Evolutionary conservation across 306 rosid genomes (phyloP).

Genomic region (Gastrolobium villosum): DNA sequence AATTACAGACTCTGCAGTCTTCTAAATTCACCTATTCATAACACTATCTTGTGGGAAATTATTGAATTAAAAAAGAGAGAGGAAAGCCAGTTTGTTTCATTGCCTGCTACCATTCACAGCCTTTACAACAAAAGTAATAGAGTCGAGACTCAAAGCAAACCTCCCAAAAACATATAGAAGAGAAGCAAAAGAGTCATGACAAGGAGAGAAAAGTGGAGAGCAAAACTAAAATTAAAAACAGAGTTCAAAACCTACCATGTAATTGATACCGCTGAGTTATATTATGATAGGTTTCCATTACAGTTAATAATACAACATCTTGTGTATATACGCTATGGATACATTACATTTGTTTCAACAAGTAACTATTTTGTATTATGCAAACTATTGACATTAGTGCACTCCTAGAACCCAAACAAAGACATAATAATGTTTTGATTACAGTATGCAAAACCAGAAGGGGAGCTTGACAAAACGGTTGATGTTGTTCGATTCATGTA

Average conservation of each 20-base stretch:
- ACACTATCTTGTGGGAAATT: background rate
- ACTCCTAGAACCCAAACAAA: background rate
- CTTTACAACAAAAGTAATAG: background rate
- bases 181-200: background rate
- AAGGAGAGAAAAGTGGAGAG: conserved; percentile 19
- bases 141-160: background rate
- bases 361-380: conserved; percentile 6
- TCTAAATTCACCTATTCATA: conserved; percentile 21
- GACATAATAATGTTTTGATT: background rate
- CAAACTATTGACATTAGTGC: background rate
- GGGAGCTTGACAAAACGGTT: no score
- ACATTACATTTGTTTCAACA: conserved; percentile 8
- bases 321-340: background rate
- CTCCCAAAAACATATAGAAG: background rate
- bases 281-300: background rate
- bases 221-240: conserved; percentile 1
- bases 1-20: background rate
- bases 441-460: background rate
- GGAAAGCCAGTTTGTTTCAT: background rate
- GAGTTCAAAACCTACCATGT: conserved; percentile 2
- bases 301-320: conserved; percentile 24
- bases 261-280: conserved; percentile 6
- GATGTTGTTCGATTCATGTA: no score
- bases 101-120: background rate
- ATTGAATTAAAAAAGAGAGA: background rate